These are phyloP conservation scores for Celoporthe dispersa DNA, from an alignment of 2,329 filamentous ascomycete genomes.

Conservation along the genomic window DNA sequence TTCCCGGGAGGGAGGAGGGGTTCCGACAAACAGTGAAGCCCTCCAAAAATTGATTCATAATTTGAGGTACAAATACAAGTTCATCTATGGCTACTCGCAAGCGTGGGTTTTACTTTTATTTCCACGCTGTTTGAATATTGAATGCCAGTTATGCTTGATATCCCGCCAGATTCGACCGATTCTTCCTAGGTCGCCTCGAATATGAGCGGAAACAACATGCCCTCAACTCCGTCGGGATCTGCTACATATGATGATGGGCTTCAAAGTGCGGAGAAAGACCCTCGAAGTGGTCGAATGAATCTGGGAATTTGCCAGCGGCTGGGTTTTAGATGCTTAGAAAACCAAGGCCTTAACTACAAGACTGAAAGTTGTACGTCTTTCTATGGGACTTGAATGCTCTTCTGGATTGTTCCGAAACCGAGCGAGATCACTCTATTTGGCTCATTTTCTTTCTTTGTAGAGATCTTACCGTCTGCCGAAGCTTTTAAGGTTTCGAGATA, in stretches of 20 bases:
- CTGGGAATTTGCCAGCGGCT: not conserved
- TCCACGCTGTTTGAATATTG: not conserved
- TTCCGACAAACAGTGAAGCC: not conserved
- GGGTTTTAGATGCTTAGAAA: not conserved
- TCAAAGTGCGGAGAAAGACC: not conserved
- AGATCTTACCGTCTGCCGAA: too few relatives aligned
- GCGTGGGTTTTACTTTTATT: not conserved
- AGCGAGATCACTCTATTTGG: too few relatives aligned
- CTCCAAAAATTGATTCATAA: not conserved
- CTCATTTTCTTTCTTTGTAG: too few relatives aligned
- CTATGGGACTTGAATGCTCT: too few relatives aligned
- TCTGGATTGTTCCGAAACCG: too few relatives aligned
- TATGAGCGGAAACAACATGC: not conserved
- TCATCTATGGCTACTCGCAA: not conserved
- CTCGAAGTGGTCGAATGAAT: not conserved
- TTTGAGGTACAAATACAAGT: not conserved
- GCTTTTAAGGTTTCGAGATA: too few relatives aligned
- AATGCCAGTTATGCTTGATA: not conserved
- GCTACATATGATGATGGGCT: not conserved
- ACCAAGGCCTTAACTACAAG: not conserved
- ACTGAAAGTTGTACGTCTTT: not conserved
- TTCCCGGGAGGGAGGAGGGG: too few relatives aligned
- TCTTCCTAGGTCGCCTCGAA: too few relatives aligned
- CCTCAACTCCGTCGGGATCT: not conserved
- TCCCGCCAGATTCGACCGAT: too few relatives aligned